A percentile compares a stretch with the other conserved stretches of the same genome.
Evolutionary conservation across 768 basidiomycete species (phyloP).

Genomic region (Wakefieldia striispora): DNA sequence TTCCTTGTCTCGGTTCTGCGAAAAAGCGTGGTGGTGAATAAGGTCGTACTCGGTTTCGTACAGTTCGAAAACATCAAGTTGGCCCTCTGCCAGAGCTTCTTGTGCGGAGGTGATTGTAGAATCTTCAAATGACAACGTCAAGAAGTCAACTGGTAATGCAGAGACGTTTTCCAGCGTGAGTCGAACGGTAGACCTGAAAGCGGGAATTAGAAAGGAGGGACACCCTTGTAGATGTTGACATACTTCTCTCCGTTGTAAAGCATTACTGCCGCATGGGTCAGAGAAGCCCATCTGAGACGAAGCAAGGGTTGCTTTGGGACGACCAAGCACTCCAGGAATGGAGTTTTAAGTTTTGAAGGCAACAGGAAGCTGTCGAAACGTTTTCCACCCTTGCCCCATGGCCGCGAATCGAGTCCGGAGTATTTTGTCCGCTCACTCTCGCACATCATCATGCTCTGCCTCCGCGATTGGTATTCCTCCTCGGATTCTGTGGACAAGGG

Average conservation of each 20-base stretch:
- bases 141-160: slow-evolving; percentile 74
- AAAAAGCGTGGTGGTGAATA: slow-evolving; percentile 74
- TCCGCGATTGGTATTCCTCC: slow-evolving; percentile 55
- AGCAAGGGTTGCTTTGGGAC: slow-evolving; percentile 86
- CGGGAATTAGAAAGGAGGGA: slow-evolving; percentile 2
- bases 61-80: slow-evolving; percentile 76
- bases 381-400: slow-evolving; percentile 53
- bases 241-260: slow-evolving; percentile 93
- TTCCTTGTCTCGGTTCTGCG: slow-evolving; percentile 55
- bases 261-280: slow-evolving; percentile 94
- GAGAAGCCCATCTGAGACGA: slow-evolving; percentile 81
- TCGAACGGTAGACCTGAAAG: slow-evolving; percentile 70
- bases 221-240: slow-evolving; percentile 22
- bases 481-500: slow-evolving; percentile 74
- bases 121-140: slow-evolving; percentile 87
- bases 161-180: slow-evolving; percentile 92
- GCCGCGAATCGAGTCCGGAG: slow-evolving; percentile 67
- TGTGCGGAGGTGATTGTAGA: slow-evolving; percentile 79
- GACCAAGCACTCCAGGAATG: slow-evolving; percentile 79
- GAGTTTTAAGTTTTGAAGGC: slow-evolving; percentile 29
- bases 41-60: slow-evolving; percentile 90
- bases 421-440: slow-evolving; percentile 74
- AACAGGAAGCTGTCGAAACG: slow-evolving; percentile 32
- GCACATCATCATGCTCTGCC: slow-evolving; percentile 57
- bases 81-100: slow-evolving; percentile 74